Base-by-base conservation (phyloP, 192 early-diverging fungal genomes). In the Mortierella antarctica region DNA sequence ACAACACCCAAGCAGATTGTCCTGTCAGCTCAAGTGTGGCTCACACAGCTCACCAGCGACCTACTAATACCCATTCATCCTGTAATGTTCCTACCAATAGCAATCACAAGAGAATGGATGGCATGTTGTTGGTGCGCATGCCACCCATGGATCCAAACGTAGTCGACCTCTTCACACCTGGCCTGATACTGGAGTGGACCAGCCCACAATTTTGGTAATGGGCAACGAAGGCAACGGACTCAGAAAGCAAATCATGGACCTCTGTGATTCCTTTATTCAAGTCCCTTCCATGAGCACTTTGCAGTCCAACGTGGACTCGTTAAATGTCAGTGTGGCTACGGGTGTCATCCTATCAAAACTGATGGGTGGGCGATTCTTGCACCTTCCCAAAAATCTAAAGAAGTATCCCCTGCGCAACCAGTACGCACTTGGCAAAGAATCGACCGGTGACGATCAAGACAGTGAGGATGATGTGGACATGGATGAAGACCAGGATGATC, bases 211-310 rank as follows among this genome's bases (percentile, higher is more conserved):
- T 6, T 64, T 94, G 23, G 88, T 94, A 8, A 66, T 94, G 55
- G 93, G 93, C 5, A 90, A 83, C 62, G 93, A 94, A 74, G 93
- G 91, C 14, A 73, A 66, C 21, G 93, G 93, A 15, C 59, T 94
- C 12, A 71, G 91, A 1, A 83, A 84, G 23, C 82, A 86, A 21
- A 84, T 94, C 23, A 83, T 86, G 21, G 75, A 82, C 7, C 52
- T 57, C 23, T 94, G 93, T 62, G 73, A 92, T 67, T 65, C 78
- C 8, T 89, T 91, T 78, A 67, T 93, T 12, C 77, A 88, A 40
- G 86, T 94, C 45, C 84, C 85, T 20, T 56, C 60, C 7, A 53
- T 69, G 42, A 60, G 51, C 9, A 31, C 52, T 3, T 67, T 55
- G 10, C 54, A 31, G 8, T 76, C 74, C 4, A 80, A 66, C 3